Percentiles rank a stretch among this genome's conserved stretches.
Evolutionary conservation across 2,329 filamentous ascomycete genomes (phyloP).

Genomic region (Aspergillus sp.): DNA sequence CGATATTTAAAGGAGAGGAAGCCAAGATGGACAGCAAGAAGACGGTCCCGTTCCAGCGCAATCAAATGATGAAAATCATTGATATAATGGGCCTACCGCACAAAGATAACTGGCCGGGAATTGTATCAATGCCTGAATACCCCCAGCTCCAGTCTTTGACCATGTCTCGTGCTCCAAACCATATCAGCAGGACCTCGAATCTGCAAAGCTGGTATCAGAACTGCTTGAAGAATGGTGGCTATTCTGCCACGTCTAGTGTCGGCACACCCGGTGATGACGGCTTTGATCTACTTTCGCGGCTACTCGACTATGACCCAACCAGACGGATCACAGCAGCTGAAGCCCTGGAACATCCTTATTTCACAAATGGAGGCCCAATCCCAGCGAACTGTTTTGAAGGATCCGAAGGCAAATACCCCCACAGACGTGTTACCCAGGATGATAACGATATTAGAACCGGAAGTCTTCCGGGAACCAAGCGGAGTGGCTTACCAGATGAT

Average conservation of each 20-base stretch:
- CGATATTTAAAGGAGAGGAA: slow-evolving; percentile 98
- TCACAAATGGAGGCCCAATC: slow-evolving; percentile 67
- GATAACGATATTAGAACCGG: slow-evolving; percentile 93
- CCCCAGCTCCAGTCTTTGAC: slow-evolving; percentile 61
- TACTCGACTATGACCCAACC: slow-evolving; percentile 90
- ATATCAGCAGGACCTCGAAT: slow-evolving; percentile 53
- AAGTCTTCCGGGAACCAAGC: slow-evolving; percentile 86
- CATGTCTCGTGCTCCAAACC: slow-evolving; percentile 45
- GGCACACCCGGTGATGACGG: slow-evolving; percentile 71
- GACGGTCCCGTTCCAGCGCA: slow-evolving; percentile 92
- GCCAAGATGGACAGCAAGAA: slow-evolving; percentile 99
- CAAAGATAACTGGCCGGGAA: slow-evolving; percentile 83
- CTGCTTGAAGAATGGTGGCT: slow-evolving; percentile 62
- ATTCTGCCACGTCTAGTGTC: slow-evolving; percentile 48
- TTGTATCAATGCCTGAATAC: slow-evolving; percentile 86
- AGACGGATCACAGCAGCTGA: slow-evolving; percentile 84
- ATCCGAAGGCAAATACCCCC: slow-evolving; percentile 82
- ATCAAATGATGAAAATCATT: slow-evolving; percentile 98
- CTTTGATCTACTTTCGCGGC: slow-evolving; percentile 73
- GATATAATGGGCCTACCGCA: slow-evolving; percentile 91
- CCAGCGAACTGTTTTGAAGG: slow-evolving; percentile 88
- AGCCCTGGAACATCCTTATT: slow-evolving; percentile 89
- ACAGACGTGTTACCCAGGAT: slow-evolving; percentile 86
- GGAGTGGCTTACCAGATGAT: slow-evolving; percentile 83
- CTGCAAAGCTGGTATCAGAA: slow-evolving; percentile 80